A percentile compares a stretch with the other conserved stretches of the same genome.
Conservation (phyloP, 768 basidiomycete genomes). For the Leccinellum luteum region DNA sequence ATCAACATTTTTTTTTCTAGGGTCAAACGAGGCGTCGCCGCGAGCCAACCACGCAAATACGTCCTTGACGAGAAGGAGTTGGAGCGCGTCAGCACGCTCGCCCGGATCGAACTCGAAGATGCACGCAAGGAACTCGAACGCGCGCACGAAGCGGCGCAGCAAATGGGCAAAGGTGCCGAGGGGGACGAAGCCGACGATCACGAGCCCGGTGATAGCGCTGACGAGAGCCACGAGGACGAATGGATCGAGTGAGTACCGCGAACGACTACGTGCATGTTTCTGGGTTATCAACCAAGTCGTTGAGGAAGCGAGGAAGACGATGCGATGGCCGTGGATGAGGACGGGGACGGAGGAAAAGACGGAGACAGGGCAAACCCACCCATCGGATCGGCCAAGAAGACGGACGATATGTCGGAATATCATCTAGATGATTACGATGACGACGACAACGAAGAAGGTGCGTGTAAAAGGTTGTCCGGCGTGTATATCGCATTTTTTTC, state of each 20-base stretch:
- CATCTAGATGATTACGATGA: conserved; percentile 92
- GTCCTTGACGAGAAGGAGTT: conserved; percentile 88
- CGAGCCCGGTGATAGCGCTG: conserved; percentile 42
- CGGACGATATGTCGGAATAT: conserved; percentile 80
- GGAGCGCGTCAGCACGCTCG: conserved; percentile 83
- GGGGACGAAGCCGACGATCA: conserved; percentile 66
- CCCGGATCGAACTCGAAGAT: conserved; percentile 86
- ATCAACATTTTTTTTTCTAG: conserved; percentile 29
- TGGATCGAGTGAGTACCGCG: conserved; percentile 87
- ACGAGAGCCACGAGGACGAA: conserved; percentile 47
- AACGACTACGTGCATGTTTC: conserved; percentile 5
- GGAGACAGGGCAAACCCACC: conserved; percentile 9
- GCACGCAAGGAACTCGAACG: conserved; percentile 81
- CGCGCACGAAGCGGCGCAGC: conserved; percentile 70
- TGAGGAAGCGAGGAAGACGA: conserved; percentile 47
- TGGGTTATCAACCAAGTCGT: conserved; percentile 14
- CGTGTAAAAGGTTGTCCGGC: not conserved
- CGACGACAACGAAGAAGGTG: conserved; percentile 48
- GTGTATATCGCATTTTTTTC: not conserved
- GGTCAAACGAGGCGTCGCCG: conserved; percentile 80
- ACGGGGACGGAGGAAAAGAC: not conserved
- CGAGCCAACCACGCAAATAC: conserved; percentile 79
- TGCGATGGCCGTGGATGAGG: conserved; percentile 61
- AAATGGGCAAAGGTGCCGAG: conserved; percentile 66
- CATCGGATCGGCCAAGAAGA: conserved; percentile 32